phyloP scores from a whole-genome alignment of 768 basidiomycete species.

The Trametopsis cervina region DNA sequence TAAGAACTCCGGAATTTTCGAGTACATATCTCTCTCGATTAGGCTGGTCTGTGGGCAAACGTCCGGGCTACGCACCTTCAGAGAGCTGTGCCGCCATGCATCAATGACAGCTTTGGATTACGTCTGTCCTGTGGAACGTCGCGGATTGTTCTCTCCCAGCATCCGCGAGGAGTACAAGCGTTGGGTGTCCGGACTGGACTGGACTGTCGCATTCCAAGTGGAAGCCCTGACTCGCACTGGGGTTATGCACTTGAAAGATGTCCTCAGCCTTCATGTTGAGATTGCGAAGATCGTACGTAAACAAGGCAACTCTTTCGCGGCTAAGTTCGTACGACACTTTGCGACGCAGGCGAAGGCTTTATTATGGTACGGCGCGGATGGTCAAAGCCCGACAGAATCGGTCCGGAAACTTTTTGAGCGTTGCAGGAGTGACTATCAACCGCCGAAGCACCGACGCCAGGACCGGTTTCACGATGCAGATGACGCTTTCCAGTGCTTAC shows the following conservation, averaged over 20 bases:
- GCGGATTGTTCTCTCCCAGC: constrained; percentile 36
- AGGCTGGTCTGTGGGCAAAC: constrained; percentile 38
- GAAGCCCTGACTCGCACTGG: constrained; percentile 31
- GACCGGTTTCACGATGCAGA: constrained; percentile 1
- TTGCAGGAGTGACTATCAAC: constrained; percentile 23
- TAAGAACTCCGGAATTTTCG: constrained; percentile 36
- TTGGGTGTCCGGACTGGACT: constrained; percentile 32
- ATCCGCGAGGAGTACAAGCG: constrained; percentile 24
- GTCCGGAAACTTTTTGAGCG: constrained; percentile 16
- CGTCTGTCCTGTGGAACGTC: constrained; percentile 31
- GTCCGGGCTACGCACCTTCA: constrained; percentile 32
- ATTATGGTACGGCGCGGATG: constrained; percentile 17
- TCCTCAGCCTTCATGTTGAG: constrained; percentile 19
- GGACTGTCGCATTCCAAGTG: constrained; percentile 51
- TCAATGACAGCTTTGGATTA: constrained; percentile 25
- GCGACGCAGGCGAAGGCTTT: constrained; percentile 22
- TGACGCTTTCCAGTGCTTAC: constrained; percentile 36
- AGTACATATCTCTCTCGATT: constrained; percentile 41
- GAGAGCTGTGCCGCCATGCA: constrained; percentile 30
- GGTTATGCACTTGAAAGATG: constrained; percentile 40
- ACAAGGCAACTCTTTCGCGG: constrained; percentile 1
- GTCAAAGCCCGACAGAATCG: background rate
- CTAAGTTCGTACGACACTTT: constrained; percentile 33
- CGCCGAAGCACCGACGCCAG: constrained; percentile 8
- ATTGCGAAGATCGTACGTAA: constrained; percentile 1